phyloP scores from a whole-genome alignment of 2,329 filamentous ascomycete genomes.

The Phoma herbarum region DNA sequence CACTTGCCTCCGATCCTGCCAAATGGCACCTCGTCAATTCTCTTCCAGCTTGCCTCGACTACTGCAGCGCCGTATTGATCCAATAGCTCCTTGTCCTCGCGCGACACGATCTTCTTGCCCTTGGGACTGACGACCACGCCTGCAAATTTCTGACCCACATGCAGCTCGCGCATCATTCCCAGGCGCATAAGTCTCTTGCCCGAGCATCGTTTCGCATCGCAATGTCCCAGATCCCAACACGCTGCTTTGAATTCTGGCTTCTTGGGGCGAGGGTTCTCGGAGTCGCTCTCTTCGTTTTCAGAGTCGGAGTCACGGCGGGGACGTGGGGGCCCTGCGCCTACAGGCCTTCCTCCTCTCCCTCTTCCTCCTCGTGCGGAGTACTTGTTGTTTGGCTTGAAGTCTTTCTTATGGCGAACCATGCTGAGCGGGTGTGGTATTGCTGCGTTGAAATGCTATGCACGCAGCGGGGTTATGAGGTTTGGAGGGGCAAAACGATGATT shows the following conservation, averaged over 20 bases:
- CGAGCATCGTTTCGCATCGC: slow-evolving; percentile 95
- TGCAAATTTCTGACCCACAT: slow-evolving; percentile 88
- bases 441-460: background rate
- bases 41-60: slow-evolving; percentile 96
- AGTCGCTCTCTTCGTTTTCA: slow-evolving; percentile 32
- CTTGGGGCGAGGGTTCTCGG: slow-evolving; percentile 43
- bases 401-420: slow-evolving; percentile 98
- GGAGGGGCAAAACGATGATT: slow-evolving; percentile 33
- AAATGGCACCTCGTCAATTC: slow-evolving; percentile 91
- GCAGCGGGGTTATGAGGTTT: slow-evolving; percentile 11
- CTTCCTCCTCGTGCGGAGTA: slow-evolving; percentile 57
- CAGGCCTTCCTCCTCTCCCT: slow-evolving; percentile 47
- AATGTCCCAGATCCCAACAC: slow-evolving; percentile 98
- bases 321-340: slow-evolving; percentile 65
- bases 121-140: slow-evolving; percentile 97
- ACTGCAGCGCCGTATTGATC: slow-evolving; percentile 93
- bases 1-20: slow-evolving; percentile 90
- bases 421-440: slow-evolving; percentile 4
- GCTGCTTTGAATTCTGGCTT: slow-evolving; percentile 83
- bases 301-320: slow-evolving; percentile 37
- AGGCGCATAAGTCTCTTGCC: slow-evolving; percentile 93
- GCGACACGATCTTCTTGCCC: slow-evolving; percentile 83
- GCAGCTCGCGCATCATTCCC: slow-evolving; percentile 90
- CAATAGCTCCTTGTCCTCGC: slow-evolving; percentile 81
- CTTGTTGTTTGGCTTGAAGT: slow-evolving; percentile 78